Base-by-base conservation (phyloP, 2,329 filamentous ascomycete species). In the Graphiopsis chlorocephala region DNA sequence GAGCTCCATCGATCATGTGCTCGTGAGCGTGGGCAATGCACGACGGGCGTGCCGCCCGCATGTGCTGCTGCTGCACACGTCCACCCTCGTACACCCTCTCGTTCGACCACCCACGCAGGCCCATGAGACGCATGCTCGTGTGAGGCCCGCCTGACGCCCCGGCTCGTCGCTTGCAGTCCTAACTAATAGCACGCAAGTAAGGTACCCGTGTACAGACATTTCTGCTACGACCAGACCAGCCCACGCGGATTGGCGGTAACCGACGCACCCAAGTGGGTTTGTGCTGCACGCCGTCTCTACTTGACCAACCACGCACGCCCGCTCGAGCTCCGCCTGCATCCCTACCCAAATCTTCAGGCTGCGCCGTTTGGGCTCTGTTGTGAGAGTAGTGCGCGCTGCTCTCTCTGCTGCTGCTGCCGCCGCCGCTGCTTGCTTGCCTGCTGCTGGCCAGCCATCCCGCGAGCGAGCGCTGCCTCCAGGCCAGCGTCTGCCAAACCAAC, bases 281-380 rank as follows among this genome's bases (percentile, higher is more conserved):
- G 50, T 56, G 31, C 55, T 58, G 55, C 55, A 58, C 33, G 33
- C 31, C 35, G 15, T 10, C n/a, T 5, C 12, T 35, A 14, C 4
- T 28, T 35, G 12, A 58, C 55, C 55, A 58, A 58, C 55, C 35
- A 58, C 33, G 55, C 55, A 8, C 20, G 17, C 11, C n/a, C 53
- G 31, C 53, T 38, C 29, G 11, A 56, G 11, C 53, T 56, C 53
- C 53, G 53, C 53, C 53, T 56, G 53, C 53, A 56, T 56, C 53
- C 53, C 53, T 58, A 58, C 55, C 55, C 55, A 58, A 58, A 29
- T 58, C 55, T 58, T 58, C 55, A 58, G 55, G 33, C 55, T 42
- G 55, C 28, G 33, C 55, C 20, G 31, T 45, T 58, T 58, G 55
- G 55, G 55, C 33, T 58, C 53, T 31, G 50, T 29, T 17, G 29